A percentile compares a stretch with the other conserved stretches of the same genome.
phyloP scores from a whole-genome alignment of 2,329 filamentous ascomycete genomes.

The Atkinsonella texensis region DNA sequence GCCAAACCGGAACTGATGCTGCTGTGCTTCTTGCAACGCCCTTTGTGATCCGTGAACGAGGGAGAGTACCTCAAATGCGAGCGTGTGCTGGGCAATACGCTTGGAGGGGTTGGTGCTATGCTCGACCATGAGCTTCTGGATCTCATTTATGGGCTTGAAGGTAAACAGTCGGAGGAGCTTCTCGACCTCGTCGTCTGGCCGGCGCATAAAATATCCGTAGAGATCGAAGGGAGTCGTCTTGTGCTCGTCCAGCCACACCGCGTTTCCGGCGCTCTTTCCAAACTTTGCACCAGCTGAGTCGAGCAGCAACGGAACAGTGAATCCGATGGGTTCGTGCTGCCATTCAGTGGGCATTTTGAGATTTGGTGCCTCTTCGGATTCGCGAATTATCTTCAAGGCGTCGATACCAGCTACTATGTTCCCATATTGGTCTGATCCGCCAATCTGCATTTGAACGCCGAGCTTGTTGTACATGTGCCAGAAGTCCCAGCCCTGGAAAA shows the following conservation, averaged over 20 bases:
- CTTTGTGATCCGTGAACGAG: constrained; percentile 61
- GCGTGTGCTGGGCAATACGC: constrained; percentile 67
- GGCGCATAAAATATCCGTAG: constrained; percentile 81
- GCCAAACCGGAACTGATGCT: constrained; percentile 40
- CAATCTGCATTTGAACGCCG: constrained; percentile 74
- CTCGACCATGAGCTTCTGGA: constrained; percentile 52
- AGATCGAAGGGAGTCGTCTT: constrained; percentile 76
- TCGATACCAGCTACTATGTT: constrained; percentile 91
- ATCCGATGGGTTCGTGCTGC: constrained; percentile 57
- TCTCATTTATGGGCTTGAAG: constrained; percentile 63
- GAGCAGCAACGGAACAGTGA: constrained; percentile 84
- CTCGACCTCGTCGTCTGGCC: constrained; percentile 71
- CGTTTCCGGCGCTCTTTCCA: constrained; percentile 89
- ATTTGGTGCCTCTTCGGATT: constrained; percentile 36
- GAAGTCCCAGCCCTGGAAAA: constrained; percentile 95
- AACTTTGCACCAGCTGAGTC: constrained; percentile 81
- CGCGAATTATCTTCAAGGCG: constrained; percentile 63
- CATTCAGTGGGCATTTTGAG: constrained; percentile 27
- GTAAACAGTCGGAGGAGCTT: constrained; percentile 80
- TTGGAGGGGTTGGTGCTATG: constrained; percentile 57
- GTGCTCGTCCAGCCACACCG: constrained; percentile 77
- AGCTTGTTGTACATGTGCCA: constrained; percentile 66
- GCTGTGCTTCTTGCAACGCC: constrained; percentile 48
- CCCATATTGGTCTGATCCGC: constrained; percentile 90
- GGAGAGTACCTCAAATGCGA: constrained; percentile 72